phyloP scores from a whole-genome alignment of 23 red algal species.

The Cyanidiococcus yangmingshanensis region DNA sequence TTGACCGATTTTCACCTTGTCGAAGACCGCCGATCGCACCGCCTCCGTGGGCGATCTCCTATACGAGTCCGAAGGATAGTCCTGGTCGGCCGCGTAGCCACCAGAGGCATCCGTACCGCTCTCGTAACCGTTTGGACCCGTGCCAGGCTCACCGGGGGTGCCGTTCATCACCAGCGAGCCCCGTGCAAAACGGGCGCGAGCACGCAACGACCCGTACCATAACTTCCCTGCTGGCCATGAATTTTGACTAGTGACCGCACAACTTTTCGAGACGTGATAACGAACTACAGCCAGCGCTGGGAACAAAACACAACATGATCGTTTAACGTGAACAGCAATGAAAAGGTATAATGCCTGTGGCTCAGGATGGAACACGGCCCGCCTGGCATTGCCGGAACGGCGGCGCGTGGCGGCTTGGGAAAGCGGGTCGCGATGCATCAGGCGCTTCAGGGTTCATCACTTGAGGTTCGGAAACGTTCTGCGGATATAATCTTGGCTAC shows the following conservation, averaged over 20 bases:
- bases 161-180: neutral
- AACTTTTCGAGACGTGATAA: neutral
- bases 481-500: no score
- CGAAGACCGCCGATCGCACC: constrained; percentile 9
- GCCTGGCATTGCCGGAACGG: no score
- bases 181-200: neutral
- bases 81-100: constrained; percentile 14
- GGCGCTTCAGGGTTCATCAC: no score
- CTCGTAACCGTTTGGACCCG: neutral
- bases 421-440: no score
- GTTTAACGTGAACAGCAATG: neutral
- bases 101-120: neutral
- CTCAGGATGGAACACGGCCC: no score
- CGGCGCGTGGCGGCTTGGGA: no score
- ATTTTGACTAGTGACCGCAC: no score
- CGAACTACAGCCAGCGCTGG: neutral
- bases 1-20: neutral
- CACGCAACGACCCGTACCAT: no score
- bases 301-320: neutral
- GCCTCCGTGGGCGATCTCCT: neutral
- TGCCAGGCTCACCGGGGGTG: neutral
- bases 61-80: constrained; percentile 20
- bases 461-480: no score
- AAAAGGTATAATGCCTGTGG: no score
- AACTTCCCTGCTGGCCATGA: no score